Base-by-base conservation (phyloP, 2,329 filamentous ascomycete genomes). In the Sarocladiaceae sp. region DNA sequence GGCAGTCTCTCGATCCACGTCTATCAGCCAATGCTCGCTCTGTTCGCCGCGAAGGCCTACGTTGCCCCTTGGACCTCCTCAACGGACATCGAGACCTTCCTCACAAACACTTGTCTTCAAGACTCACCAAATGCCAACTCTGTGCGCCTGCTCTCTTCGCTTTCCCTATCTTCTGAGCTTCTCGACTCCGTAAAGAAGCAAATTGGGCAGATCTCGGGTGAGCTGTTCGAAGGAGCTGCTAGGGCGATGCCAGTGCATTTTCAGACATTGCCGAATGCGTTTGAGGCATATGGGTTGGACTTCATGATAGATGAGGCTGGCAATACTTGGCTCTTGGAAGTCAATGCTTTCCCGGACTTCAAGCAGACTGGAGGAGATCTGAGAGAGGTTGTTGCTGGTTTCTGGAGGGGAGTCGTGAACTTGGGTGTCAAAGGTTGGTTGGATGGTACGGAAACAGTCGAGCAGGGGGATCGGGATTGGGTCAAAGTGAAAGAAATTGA, bases 281-380 rank as follows among this genome's bases (percentile, higher is more conserved):
- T 97, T 64, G 94, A 99, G 73, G 75, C 95, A 7, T 99, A 88
- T 66, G 94, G 94, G 0, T 69, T 97, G 37, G 94, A 99, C 66
- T 99, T 94, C 64, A 68, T 99, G 62, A 84, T 97, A 10, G 89
- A 91, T 62, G 76, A 65, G 0, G 62, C 66, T 8, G 85, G 83
- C 0, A 20, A 29, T 8, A 76, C 63, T 3, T 97, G 85, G 83
- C 66, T 99, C 62, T 73, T 99, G 53, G 94, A 99, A 73, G 82
- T 96, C 28, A 99, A 99, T 73, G 90, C 93, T 0, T 99, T 96
- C 70, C 94, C 94, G 10, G 94, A 99, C 71, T 97, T 97, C 64
- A 84, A 81, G 63, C 93, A 97, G 80, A 96, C 91, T 15, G 94
- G 94, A 8, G 91, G 90, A 0, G 86, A 88, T 53, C 69, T 96